Conservation (phyloP, 1,139 yeast genomes). For the Sugiyamaella pinicola region DNA sequence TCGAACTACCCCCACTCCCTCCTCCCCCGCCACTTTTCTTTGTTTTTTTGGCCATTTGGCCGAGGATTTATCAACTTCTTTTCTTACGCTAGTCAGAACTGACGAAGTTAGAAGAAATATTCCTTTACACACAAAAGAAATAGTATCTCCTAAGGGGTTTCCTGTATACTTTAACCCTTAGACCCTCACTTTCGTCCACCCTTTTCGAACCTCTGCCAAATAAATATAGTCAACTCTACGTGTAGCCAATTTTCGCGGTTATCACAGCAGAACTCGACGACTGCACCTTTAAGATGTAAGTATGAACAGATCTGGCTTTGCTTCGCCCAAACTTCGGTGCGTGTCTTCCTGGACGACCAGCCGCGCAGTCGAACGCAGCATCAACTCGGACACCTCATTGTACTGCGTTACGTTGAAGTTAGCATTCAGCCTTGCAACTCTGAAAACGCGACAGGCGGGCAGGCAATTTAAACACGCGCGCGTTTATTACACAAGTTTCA, state of each 20-base stretch:
- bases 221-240: no score
- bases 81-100: not conserved
- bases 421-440: not conserved
- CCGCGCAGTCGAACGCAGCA: no score
- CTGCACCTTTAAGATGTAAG: not conserved
- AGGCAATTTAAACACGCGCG: not conserved
- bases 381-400: no score
- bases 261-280: not conserved
- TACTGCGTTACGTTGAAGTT: no score
- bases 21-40: constrained; percentile 15
- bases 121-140: no score
- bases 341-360: not conserved
- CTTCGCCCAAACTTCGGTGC: not conserved
- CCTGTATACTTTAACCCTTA: no score
- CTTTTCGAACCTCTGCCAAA: no score
- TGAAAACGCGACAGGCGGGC: not conserved
- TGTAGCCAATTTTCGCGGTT: not conserved
- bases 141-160: no score
- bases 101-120: no score
- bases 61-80: not conserved
- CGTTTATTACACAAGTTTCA: no score
- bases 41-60: constrained; percentile 19
- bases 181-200: no score
- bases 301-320: not conserved
- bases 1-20: not conserved